Evolutionary conservation across 345 rosid species (phyloP), one percentile per base, ranked within the genome.

Genomic region (Pistacia vera): DNA sequence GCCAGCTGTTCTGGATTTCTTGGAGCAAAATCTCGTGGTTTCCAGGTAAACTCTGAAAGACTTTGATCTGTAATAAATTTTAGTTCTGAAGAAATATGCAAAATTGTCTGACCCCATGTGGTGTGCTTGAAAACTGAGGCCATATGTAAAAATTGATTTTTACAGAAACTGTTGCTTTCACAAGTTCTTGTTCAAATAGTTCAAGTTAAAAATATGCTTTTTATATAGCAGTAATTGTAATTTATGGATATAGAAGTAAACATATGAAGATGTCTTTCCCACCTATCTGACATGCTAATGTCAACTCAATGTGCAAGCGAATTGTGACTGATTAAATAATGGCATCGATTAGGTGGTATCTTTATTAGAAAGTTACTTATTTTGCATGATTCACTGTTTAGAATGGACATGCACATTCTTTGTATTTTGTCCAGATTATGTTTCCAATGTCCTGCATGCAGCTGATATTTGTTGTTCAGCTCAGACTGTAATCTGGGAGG

Each of bases 11-110:
- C 97, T 81, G 99, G 95, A 48, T 96, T 93, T 83, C 94, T 96
- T 73, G 98, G 98, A 83, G 99, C 99, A 30, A 96, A 93, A 85
- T 96, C 98, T 75, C 98, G 97, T 77, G 97, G 99, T 82, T 93
- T 96, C 85, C 98, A 89, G 99, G 99, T 86, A 84, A 77, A 71
- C 68, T 60, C 59, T 65, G 35, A 55, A 77, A 57, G 11, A 44
- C 20, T 18, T 56, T 59, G 66, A 64, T n/a, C 35, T 18, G 74
- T 51, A 46, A 68, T 59, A 28, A 8, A 56, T 68, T 71, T 61
- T 41, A 67, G 36, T 25, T 60, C 44, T 70, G 61, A 63, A 35
- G 59, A 57, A 77, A 52, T 5, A 66, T 58, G 35, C 48, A 14
- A 61, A 49, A 57, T 18, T 66, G 48, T 30, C 41, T 57, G 22